phyloP scores from a whole-genome alignment of 2,329 filamentous ascomycete genomes.

The Didymella pinodella region DNA sequence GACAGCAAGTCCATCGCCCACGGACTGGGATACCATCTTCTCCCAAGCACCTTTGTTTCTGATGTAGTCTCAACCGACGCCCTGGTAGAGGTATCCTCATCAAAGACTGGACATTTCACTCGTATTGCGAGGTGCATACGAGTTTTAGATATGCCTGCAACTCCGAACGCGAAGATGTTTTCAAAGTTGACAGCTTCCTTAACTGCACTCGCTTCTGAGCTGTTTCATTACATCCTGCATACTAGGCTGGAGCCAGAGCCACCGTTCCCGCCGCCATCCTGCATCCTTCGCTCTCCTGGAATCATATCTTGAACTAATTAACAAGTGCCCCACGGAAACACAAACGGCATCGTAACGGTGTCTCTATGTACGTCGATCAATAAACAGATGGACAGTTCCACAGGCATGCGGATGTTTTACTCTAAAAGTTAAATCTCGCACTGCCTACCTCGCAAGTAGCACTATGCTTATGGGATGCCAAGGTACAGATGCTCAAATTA shows the following conservation, averaged over 20 bases:
- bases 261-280: background rate
- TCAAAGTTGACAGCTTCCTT: background rate
- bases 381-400: background rate
- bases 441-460: background rate
- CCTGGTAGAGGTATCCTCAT: background rate
- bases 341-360: background rate
- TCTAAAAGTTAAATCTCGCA: background rate
- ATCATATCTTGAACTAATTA: background rate
- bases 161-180: background rate
- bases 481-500: background rate
- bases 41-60: background rate
- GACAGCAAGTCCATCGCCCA: background rate
- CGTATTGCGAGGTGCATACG: background rate
- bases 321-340: background rate
- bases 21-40: conserved; percentile 8
- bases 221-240: background rate
- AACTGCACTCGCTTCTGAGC: background rate
- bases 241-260: background rate
- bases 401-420: background rate
- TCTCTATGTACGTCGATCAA: background rate
- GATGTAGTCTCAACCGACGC: background rate
- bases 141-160: background rate
- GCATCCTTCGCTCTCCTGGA: conserved; percentile 4
- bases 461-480: background rate
- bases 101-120: background rate